Evolutionary conservation across 371 early-diverging fungal genomes (phyloP).

Genomic region (Coemansia sp.): DNA sequence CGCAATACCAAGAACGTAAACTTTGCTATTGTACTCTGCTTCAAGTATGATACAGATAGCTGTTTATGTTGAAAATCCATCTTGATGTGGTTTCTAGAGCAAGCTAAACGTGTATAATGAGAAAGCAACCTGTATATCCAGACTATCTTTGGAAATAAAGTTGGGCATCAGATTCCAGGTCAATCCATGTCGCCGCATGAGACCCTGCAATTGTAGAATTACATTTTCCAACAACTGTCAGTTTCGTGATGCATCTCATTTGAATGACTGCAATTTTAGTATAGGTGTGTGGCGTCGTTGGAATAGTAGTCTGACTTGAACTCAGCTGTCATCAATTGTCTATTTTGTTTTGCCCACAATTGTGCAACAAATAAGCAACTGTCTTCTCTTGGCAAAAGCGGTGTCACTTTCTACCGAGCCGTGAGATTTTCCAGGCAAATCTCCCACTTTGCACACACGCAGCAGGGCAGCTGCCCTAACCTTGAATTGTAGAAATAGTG

Average conservation of each 20-base stretch:
- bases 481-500: conserved; percentile 8
- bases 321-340: neutral
- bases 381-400: neutral
- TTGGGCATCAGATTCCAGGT: neutral
- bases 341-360: conserved; percentile 7
- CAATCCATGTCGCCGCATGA: neutral
- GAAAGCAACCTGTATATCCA: neutral
- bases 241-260: neutral
- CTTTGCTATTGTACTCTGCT: too few relatives aligned
- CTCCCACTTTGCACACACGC: conserved; percentile 4
- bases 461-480: neutral
- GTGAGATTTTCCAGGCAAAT: conserved; percentile 1
- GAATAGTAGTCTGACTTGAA: neutral
- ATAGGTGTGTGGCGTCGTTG: neutral
- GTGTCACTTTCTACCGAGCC: conserved; percentile 8
- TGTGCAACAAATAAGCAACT: neutral
- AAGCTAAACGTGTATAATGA: neutral
- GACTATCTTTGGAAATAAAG: neutral
- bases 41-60: too few relatives aligned
- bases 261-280: neutral
- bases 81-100: too few relatives aligned
- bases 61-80: too few relatives aligned
- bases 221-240: neutral
- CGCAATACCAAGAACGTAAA: neutral
- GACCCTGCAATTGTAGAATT: conserved; percentile 10